Base-by-base conservation (phyloP, 2,329 filamentous ascomycete genomes). In the Arthroderma sp. region DNA sequence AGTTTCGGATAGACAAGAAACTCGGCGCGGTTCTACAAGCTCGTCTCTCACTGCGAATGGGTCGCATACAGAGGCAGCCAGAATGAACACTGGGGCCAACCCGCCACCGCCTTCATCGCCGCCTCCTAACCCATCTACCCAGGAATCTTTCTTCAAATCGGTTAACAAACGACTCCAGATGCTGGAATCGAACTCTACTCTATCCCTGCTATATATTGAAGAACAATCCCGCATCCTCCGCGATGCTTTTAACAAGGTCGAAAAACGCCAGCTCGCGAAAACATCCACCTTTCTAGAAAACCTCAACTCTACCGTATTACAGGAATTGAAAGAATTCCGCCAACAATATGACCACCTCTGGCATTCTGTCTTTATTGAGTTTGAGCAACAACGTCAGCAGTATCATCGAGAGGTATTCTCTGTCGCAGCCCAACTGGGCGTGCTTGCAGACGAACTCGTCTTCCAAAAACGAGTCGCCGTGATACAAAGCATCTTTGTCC, bases 91-190 rank as follows among this genome's bases (percentile, higher is more conserved):
- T 39, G 23, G 33, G 17, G 15, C 72, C 74, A 25, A 72, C 80
- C 6, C 47, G 2, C 28, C 47, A 17, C 25, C 47, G 63, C 74
- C 77, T 1, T 21, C 51, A 9, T 33, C 47, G 25, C 68, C 78
- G 6, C 71, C 79, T 1, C 72, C 86, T 1, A 81, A 83, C 0
- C 91, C 91, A 1, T 90, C 91, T 0, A 93, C 94, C 0, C 93
- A 98, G 70, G 93, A 98, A 69, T 93, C 88, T 1, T 97, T 98
- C 72, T 98, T 96, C 79, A 97, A 97, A 70, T 88, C 90, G 2
- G 86, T 97, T 7, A 89, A 91, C 61, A 97, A 97, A 71, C 87
- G 93, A 1, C 79, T 98, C 3, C 88, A 91, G 62, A 84, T 91
- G 64, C 83, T 97, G 6, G 93, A 98, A 71, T 82, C 88, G 15